Conservation (phyloP, 106 monocot genomes). For the Iris macrosiphon region DNA sequence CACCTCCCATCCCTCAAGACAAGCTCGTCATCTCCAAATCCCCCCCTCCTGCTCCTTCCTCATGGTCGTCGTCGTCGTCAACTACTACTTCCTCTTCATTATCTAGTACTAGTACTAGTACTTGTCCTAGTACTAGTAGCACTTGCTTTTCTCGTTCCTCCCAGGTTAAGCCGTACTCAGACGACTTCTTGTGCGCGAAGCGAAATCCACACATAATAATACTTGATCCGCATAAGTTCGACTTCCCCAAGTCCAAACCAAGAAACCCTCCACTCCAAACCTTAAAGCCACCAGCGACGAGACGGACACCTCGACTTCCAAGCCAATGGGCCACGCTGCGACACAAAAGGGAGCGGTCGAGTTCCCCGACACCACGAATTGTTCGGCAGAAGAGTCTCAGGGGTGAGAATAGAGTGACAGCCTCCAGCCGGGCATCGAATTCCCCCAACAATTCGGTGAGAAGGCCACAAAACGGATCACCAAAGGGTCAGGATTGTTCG, state of each 20-base stretch:
- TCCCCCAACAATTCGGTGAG: not conserved
- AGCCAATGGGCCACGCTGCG: not conserved
- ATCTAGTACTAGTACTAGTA: no score
- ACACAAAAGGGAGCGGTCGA: constrained; percentile 15
- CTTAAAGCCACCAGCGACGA: not conserved
- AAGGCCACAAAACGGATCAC: no score
- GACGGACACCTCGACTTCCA: no score
- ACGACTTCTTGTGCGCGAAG: constrained; percentile 2
- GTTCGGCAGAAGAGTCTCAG: no score
- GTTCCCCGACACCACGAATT: no score
- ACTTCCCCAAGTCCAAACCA: not conserved
- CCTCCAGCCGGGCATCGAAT: not conserved
- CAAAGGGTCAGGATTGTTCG: no score
- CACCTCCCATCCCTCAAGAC: constrained; percentile 15
- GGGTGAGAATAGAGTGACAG: no score
- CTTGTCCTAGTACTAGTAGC: not conserved
- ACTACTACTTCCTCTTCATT: no score
- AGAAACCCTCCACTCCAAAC: no score
- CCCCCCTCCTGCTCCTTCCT: not conserved
- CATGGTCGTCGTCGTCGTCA: no score
- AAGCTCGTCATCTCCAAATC: constrained; percentile 28
- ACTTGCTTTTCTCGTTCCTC: not conserved
- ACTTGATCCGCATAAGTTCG: constrained; percentile 13
- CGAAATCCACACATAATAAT: constrained; percentile 16
- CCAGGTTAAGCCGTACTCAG: not conserved